phyloP scores from a whole-genome alignment of 371 early-diverging fungal genomes.

The Choanephora cucurbitarum region DNA sequence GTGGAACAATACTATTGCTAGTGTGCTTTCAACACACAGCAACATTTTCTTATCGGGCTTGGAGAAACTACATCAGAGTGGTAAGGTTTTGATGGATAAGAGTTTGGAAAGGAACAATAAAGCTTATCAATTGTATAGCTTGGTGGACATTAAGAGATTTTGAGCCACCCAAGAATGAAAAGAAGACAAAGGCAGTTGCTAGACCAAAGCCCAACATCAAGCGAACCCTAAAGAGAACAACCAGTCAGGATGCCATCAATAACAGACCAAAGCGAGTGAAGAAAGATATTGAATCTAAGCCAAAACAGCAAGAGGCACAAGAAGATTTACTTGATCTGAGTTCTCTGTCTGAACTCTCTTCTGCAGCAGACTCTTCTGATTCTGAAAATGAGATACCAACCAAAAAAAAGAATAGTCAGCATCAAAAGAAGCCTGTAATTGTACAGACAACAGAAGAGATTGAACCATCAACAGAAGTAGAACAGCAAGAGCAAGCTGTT shows the following conservation, averaged over 20 bases:
- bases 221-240: conserved; percentile 26
- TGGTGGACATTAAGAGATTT: conserved; percentile 63
- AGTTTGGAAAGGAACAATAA: too few relatives aligned
- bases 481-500: too few relatives aligned
- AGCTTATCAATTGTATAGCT: conserved; percentile 31
- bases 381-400: conserved; percentile 12
- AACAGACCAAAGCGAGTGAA: conserved; percentile 15
- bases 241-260: conserved; percentile 1
- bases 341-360: conserved; percentile 44
- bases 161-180: conserved; percentile 45
- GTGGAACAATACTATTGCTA: conserved; percentile 81
- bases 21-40: conserved; percentile 77
- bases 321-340: conserved; percentile 31
- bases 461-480: too few relatives aligned
- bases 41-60: conserved; percentile 77
- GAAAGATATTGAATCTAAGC: conserved; percentile 3
- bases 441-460: not conserved
- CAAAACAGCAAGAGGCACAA: conserved; percentile 8
- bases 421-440: not conserved
- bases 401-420: not conserved
- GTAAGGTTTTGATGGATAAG: conserved; percentile 20
- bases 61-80: conserved; percentile 58
- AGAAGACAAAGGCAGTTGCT: conserved; percentile 27
- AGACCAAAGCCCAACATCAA: conserved; percentile 37
- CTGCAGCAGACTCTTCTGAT: conserved; percentile 28